Base-by-base conservation (phyloP, 495 filamentous ascomycete genomes). In the Neurospora sp. region DNA sequence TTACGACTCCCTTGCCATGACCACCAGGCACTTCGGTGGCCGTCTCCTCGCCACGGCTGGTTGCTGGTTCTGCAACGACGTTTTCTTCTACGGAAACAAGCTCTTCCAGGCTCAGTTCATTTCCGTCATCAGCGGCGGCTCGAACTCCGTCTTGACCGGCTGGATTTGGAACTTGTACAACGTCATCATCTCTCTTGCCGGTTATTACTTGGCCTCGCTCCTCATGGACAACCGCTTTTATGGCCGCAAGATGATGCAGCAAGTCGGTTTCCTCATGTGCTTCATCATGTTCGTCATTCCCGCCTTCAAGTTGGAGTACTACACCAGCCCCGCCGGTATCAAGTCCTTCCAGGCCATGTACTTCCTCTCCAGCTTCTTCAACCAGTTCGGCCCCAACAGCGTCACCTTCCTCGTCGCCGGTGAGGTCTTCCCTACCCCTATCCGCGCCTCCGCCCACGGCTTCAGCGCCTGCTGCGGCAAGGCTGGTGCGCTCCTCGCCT, bases 61-160 rank as follows among this genome's bases (percentile, higher is more conserved):
- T 69, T 87, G 88, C 19, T 97, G 94, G 94, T 97, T 92, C 80
- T 90, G 88, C 84, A 97, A 97, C 80, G 94, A 97, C 81, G 89
- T 97, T 24, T 97, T 97, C 88, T 97, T 97, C 85, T 97, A 97
- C 82, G 94, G 94, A 76, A 97, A 97, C 91, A 97, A 97, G 88
- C 90, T 97, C 43, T 97, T 97, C 87, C 93, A 96, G 83, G 79
- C 81, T 75, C 88, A 94, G 79, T 97, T 97, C 82, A 96, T 97
- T 79, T 82, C 76, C 1, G 90, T 92, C 77, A 89, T 97, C 72
- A 90, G 89, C 71, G 76, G 82, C 39, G 84, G 86, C 73, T 79
- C 82, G 1, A 71, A 73, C 17, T 92, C 91, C 0, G 87, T 97
- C 75, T 91, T 96, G 90, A 89, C 89, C 5, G 88, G 84, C 54